Conservation (phyloP, 306 rosid species). For the Gillenia trifoliata region DNA sequence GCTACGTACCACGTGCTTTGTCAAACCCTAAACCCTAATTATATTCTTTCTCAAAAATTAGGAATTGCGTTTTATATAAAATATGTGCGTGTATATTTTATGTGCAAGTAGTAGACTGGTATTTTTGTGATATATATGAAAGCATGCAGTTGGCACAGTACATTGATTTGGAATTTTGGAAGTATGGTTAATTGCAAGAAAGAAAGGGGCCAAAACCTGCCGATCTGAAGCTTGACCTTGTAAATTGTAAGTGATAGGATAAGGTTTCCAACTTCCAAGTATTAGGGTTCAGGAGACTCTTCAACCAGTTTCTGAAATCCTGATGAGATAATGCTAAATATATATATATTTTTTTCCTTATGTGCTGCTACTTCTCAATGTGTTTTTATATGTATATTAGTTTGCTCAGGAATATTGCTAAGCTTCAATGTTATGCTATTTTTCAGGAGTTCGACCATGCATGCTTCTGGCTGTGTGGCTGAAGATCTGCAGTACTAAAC, state of each 20-base stretch:
- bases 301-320: neutral
- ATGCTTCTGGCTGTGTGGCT: constrained; percentile 9
- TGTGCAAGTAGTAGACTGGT: too few species aligned
- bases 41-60: too few species aligned
- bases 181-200: neutral
- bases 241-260: neutral
- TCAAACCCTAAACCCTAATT: too few species aligned
- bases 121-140: too few species aligned
- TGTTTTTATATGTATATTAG: neutral
- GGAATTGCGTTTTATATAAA: too few species aligned
- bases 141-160: too few species aligned
- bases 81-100: too few species aligned
- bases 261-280: constrained; percentile 11
- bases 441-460: constrained; percentile 1
- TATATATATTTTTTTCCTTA: neutral
- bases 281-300: neutral
- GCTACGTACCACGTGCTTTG: too few species aligned
- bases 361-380: neutral
- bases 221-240: constrained; percentile 6
- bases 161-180: neutral
- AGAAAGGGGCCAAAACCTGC: neutral
- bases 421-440: neutral
- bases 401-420: neutral
- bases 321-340: neutral
- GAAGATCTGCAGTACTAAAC: neutral